Base-by-base conservation (phyloP, 192 early-diverging fungal genomes). In the Phlyctochytrium bullatum region DNA sequence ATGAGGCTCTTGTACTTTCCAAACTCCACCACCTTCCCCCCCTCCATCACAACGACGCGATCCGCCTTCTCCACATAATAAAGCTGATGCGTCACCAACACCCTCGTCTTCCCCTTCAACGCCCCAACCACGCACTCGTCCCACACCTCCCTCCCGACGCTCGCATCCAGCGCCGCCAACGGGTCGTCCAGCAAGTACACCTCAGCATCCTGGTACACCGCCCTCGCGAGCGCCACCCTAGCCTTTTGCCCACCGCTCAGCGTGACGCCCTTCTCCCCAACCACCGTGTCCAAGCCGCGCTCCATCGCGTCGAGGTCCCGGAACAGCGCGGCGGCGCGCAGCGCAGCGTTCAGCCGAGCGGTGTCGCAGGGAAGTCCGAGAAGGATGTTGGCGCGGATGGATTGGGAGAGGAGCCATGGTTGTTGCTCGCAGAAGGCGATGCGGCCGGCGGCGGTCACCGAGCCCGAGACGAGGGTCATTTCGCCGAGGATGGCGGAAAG, bases 401-500 rank as follows among this genome's bases (percentile, higher is more conserved):
- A 81, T 56, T 34, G 52, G 34, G 34, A 61, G 36, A 66, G 23
- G 24, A 79, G 68, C 77, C 77, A 79, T 4, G 74, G 60, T 23
- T 35, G 32, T 36, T 79, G 77, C 34, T 75, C 52, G 31, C 61
- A 63, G 31, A 64, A 64, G 1, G 77, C 76, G 16, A 78, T 89
- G 17, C 69, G 68, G 6, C 72, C 56, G 27, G 75, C 70, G 12
- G 80, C 75, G 28, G 34, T 24, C 50, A 47, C 65, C 3, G 6
- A 25, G 12, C 56, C 59, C 88, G 92, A 93, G 68, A 94, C 93
- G 20, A 88, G 91, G 1, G 94, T 71, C 17, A 96, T 95, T 73
- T 98, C 94, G 20, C 93, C 93, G 2, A 98, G 70, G 10, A 95
- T 68, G 0, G 89, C 90, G 34, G 82, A 75, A 6, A 93, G 66